A percentile compares a stretch with the other conserved stretches of the same genome.
These are phyloP conservation scores for Nepenthes mirabilis DNA, from an alignment of 148 eudicot genomes.

Conservation along the genomic window DNA sequence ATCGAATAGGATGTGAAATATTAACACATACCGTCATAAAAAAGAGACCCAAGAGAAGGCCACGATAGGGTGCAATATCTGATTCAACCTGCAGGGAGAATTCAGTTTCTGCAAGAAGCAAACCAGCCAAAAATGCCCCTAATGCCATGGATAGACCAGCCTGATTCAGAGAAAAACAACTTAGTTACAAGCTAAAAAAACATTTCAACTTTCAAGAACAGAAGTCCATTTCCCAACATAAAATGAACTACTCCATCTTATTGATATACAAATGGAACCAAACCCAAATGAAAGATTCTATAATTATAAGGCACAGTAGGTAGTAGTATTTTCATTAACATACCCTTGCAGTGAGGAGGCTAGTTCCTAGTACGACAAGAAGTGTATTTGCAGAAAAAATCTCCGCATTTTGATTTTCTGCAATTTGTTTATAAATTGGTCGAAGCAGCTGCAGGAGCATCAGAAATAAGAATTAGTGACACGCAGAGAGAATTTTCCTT, in stretches of 20 bases:
- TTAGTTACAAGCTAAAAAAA: neutral
- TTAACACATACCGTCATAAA: slow-evolving; percentile 74
- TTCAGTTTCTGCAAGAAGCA: slow-evolving; percentile 97
- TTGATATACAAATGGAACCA: neutral
- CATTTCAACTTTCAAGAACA: neutral
- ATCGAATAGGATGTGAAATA: neutral
- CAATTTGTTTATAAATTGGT: slow-evolving; percentile 92
- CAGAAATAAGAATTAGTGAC: slow-evolving; percentile 10
- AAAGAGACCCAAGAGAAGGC: slow-evolving; percentile 94
- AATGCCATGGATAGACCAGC: slow-evolving; percentile 99
- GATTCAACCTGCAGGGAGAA: slow-evolving; percentile 97
- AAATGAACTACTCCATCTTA: neutral
- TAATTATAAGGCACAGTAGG: neutral
- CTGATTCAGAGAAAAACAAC: slow-evolving; percentile 26
- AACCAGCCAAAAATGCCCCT: slow-evolving; percentile 98
- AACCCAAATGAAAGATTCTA: neutral
- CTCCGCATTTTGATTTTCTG: slow-evolving; percentile 95
- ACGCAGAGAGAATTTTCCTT: neutral
- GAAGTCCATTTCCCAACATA: neutral
- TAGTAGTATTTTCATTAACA: slow-evolving; percentile 7
- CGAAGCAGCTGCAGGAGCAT: slow-evolving; percentile 71
- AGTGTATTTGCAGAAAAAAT: slow-evolving; percentile 97
- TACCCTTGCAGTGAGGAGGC: slow-evolving; percentile 98
- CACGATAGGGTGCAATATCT: slow-evolving; percentile 99
- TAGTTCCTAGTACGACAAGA: slow-evolving; percentile 90